Conservation (phyloP, 768 basidiomycete species). For the Leccinum uliginosum region DNA sequence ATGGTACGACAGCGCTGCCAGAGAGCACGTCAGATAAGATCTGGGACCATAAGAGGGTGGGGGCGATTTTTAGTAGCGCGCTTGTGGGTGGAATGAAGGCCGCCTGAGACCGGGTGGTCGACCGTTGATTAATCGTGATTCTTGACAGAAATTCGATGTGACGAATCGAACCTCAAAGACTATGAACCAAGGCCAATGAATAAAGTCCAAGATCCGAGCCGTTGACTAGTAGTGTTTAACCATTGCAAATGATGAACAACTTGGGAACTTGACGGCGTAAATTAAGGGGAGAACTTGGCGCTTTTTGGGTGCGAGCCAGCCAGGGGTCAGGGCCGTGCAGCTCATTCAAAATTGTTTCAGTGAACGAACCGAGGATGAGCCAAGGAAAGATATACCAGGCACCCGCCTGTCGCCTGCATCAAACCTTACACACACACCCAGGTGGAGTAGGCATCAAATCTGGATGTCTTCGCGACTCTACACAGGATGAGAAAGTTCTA, state of each 20-base stretch:
- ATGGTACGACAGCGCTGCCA: slow-evolving; percentile 45
- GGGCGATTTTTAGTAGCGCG: neutral
- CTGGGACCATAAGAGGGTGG: neutral
- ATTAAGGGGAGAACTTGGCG: neutral
- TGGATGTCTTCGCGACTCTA: neutral
- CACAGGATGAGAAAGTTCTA: slow-evolving; percentile 12
- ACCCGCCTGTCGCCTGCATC: neutral
- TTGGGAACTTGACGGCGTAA: neutral
- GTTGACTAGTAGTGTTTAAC: slow-evolving; percentile 1
- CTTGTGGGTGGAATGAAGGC: slow-evolving; percentile 10
- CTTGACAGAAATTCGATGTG: neutral
- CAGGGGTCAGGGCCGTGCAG: neutral
- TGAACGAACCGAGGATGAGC: neutral
- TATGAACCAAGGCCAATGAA: neutral
- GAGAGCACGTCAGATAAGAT: slow-evolving; percentile 16
- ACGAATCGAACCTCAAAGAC: neutral
- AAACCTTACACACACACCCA: neutral
- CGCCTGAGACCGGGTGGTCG: neutral
- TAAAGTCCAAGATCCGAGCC: neutral
- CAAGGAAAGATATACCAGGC: neutral
- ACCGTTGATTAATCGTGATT: neutral
- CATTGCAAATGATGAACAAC: neutral
- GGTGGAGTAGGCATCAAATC: neutral
- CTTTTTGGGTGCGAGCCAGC: neutral
- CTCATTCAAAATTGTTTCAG: neutral